phyloP scores from a whole-genome alignment of 1,139 yeast species.

The Arxiozyma telluris region DNA sequence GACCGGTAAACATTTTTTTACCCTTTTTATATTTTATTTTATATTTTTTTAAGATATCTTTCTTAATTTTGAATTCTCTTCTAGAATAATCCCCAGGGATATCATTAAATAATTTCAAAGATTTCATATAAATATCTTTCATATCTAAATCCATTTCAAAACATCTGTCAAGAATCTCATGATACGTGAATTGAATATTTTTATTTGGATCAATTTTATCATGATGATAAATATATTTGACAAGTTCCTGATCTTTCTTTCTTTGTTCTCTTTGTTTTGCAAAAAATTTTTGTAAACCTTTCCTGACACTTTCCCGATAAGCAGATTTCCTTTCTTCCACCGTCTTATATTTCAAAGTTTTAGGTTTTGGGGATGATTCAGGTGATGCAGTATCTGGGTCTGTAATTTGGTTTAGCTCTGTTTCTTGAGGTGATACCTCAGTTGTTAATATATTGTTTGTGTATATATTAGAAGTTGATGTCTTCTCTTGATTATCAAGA shows the following conservation, averaged over 20 bases:
- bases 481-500: neutral
- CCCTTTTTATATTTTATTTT: neutral
- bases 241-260: neutral
- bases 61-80: slow-evolving; percentile 20
- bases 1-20: neutral
- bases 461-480: neutral
- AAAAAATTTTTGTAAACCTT: neutral
- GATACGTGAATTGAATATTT: slow-evolving; percentile 18
- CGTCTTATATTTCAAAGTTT: neutral
- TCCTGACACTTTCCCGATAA: neutral
- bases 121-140: slow-evolving; percentile 26
- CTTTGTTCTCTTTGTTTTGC: neutral
- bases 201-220: slow-evolving; percentile 6
- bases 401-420: neutral
- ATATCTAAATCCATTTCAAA: slow-evolving; percentile 27
- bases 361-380: neutral
- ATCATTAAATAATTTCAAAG: slow-evolving; percentile 25
- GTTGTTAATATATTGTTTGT: neutral
- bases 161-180: slow-evolving; percentile 25
- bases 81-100: slow-evolving; percentile 20
- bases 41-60: slow-evolving; percentile 17
- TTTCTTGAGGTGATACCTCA: neutral
- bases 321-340: neutral
- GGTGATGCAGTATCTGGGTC: neutral
- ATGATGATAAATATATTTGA: neutral